Base-by-base conservation (phyloP, 805 yeast genomes). In the Starmerella stellata region DNA sequence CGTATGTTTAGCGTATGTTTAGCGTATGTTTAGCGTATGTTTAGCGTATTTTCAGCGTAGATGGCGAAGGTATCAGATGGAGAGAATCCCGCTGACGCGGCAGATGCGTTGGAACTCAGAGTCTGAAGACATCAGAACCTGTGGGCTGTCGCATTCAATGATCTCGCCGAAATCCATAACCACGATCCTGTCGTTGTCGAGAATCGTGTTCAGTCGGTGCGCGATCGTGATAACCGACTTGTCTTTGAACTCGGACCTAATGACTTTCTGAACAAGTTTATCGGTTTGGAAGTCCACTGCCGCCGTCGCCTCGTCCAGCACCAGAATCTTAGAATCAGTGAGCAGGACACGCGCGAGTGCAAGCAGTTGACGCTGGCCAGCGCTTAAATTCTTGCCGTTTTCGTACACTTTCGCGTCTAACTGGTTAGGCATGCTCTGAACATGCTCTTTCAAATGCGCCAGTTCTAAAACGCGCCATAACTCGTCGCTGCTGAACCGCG, bases 241-340 rank as follows among this genome's bases (percentile, higher is more conserved):
- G 45, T 76, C 73, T 35, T 62, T 65, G 54, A 82, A 82, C 52
- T 73, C 78, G 4, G 61, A 54, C 46, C 93, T 68, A 35, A 82
- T 80, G 0, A 93, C 81, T 48, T 75, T 72, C 59, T 81, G 93
- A 31, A 81, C 68, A 38, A 80, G 65, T 46, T 69, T 65, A 53
- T 81, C 93, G 1, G 93, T 81, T 54, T 80, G 80, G 16, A 78
- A 79, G 56, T 81, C 93, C 21, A 81, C 90, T 13, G 93, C 81
- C 1, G 93, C 90, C 1, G 78, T 72, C n/a, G 78, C 94, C 59
- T 82, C 94, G 56, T 82, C 94, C 41, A 82, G 59, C 42, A 82
- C 80, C 42, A 82, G 63, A 40, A 82, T 74, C 53, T 72, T 74
- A 2, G 90, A 69, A 24, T 75, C 69, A 30, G 82, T 67, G 37